Conservation (phyloP, 2,329 filamentous ascomycete species). For the Botrytis paeoniae region DNA sequence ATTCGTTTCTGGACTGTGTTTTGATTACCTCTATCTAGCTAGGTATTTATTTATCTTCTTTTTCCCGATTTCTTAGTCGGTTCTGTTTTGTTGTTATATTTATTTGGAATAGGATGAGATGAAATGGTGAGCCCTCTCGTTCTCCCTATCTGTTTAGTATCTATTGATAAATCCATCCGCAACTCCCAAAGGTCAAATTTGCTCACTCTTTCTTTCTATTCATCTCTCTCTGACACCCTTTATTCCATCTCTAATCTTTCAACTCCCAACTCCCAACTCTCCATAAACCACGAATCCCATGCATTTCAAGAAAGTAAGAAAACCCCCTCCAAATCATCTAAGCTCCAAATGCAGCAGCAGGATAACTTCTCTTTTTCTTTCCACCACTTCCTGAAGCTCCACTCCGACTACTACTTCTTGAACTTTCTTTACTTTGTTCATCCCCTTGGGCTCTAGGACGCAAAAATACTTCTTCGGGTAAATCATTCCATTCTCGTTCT, state of each 20-base stretch:
- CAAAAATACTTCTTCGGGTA: slow-evolving; percentile 54
- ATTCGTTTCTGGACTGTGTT: not conserved
- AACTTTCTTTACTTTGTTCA: slow-evolving; percentile 43
- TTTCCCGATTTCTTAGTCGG: not conserved
- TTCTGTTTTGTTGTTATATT: not conserved
- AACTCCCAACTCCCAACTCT: not conserved
- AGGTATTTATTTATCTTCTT: not conserved
- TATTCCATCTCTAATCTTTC: not conserved
- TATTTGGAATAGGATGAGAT: not conserved
- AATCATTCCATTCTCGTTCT: slow-evolving; percentile 63
- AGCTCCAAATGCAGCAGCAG: slow-evolving; percentile 56
- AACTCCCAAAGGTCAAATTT: not conserved
- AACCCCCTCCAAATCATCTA: not conserved
- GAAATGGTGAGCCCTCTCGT: not conserved
- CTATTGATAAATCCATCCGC: not conserved
- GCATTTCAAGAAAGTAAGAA: not conserved
- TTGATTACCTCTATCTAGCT: not conserved
- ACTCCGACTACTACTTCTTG: slow-evolving; percentile 50
- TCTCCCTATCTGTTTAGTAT: not conserved
- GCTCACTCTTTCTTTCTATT: not conserved
- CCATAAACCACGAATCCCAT: not conserved
- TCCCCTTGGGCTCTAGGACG: slow-evolving; percentile 37
- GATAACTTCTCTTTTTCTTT: slow-evolving; percentile 60
- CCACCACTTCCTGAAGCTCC: slow-evolving; percentile 44
- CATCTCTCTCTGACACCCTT: not conserved